These are phyloP conservation scores for Aspergillus incahuasiensis DNA, from an alignment of 495 filamentous ascomycete species.

Conservation along the genomic window DNA sequence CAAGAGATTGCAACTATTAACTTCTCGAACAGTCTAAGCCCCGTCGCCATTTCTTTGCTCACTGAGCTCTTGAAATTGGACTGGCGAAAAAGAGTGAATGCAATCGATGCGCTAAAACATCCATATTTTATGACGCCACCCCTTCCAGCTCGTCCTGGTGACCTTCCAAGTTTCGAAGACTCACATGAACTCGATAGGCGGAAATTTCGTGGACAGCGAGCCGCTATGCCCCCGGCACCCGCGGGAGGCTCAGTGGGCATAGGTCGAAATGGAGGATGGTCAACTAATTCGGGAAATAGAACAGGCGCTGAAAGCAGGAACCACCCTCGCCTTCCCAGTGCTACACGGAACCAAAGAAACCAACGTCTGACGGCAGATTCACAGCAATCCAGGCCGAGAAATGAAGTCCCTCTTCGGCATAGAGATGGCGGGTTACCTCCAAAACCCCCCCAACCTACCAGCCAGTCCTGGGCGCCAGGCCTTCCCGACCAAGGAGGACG, in stretches of 20 bases:
- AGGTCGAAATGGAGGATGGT: slow-evolving; percentile 60
- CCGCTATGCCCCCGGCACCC: slow-evolving; percentile 78
- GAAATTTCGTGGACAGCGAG: slow-evolving; percentile 76
- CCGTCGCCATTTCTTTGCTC: slow-evolving; percentile 70
- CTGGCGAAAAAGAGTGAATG: slow-evolving; percentile 83
- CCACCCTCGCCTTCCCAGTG: slow-evolving; percentile 31
- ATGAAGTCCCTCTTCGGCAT: slow-evolving; percentile 23
- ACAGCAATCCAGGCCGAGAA: slow-evolving; percentile 7
- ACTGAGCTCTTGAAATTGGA: slow-evolving; percentile 82
- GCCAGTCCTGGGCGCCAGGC: slow-evolving; percentile 28
- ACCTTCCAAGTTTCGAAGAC: slow-evolving; percentile 85
- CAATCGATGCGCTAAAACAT: slow-evolving; percentile 89
- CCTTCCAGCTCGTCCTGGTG: slow-evolving; percentile 71
- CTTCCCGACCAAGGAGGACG: slow-evolving; percentile 28
- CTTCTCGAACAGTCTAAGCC: slow-evolving; percentile 35
- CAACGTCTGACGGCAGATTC: slow-evolving; percentile 10
- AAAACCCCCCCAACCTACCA: slow-evolving; percentile 30
- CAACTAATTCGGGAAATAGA: slow-evolving; percentile 29
- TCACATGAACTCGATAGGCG: slow-evolving; percentile 93
- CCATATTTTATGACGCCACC: slow-evolving; percentile 81
- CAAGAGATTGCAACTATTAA: not conserved
- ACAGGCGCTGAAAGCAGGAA: slow-evolving; percentile 25
- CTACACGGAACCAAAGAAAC: slow-evolving; percentile 23
- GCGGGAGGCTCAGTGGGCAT: slow-evolving; percentile 82
- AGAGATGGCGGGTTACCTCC: slow-evolving; percentile 37